phyloP scores from a whole-genome alignment of 2,329 filamentous ascomycete species.

The Paecilomyces sp. region DNA sequence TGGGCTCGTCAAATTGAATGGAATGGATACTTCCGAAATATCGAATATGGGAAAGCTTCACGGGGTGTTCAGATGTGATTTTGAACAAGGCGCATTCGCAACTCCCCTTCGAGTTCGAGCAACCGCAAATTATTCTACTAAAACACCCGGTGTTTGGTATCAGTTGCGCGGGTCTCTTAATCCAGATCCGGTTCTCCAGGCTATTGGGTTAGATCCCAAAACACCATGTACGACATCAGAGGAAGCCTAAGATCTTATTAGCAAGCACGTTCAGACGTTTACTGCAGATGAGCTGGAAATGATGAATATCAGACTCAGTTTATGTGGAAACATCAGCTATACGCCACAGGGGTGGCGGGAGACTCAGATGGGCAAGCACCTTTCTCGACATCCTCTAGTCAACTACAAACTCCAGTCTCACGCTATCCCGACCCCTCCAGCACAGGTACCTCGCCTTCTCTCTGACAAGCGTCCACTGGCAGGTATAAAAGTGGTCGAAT shows the following conservation, averaged over 20 bases:
- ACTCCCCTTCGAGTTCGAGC: background rate
- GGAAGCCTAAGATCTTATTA: background rate
- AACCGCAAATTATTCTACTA: background rate
- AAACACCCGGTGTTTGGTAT: background rate
- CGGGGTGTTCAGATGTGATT: background rate
- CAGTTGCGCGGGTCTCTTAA: background rate
- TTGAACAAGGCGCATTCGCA: background rate
- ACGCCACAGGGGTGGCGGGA: background rate
- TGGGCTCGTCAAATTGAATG: background rate
- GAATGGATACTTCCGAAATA: background rate
- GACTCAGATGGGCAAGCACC: background rate
- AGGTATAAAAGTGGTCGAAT: background rate
- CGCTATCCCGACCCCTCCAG: background rate
- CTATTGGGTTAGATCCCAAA: background rate
- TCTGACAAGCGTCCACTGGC: background rate
- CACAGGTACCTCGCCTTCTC: background rate
- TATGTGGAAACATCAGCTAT: background rate
- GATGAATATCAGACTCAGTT: background rate
- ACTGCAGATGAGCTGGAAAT: background rate
- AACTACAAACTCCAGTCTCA: background rate
- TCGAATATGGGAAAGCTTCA: background rate
- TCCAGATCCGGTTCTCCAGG: background rate
- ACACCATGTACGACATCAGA: background rate
- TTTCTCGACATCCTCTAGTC: background rate
- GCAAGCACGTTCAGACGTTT: background rate